Base-by-base conservation (phyloP, 176 grass and related monocot genomes). In the Neostapfia colusana region DNA sequence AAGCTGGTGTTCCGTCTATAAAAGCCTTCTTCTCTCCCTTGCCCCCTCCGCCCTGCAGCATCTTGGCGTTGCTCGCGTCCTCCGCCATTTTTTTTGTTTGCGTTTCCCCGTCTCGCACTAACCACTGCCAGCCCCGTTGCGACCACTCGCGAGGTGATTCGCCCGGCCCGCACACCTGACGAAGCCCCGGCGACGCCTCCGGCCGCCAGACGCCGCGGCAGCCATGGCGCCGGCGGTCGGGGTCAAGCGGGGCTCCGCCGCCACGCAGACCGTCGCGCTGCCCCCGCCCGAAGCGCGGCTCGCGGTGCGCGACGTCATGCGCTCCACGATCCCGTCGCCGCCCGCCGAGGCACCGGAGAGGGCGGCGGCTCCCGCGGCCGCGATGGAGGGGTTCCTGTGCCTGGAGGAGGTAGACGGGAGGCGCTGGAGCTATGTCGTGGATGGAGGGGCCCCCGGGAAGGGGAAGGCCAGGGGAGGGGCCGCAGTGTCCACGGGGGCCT, bases 371-470 rank as follows among this genome's bases (percentile, higher is more conserved):
- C 77, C 82, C 0, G 48, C 83, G 10, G 42, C 75, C 27, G 87
- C 79, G 21, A 20, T 82, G 23, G 78, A 81, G 27, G 90, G 87
- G 26, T 84, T 95, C 41, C 79, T 99, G 10, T 99, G 95, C 77
- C 90, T 90, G 35, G 95, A 99, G 82, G 95, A 99, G 82, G 76
- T 99, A 43, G 91, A 93, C 27, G 95, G 95, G 59, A 88, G 95
- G 89, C 77, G 87, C 54, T 99, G 95, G 87, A 92, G 83, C 62
- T 99, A 99, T 51, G 89, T 90, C 28, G 84, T 95, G 21, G 95
- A 94, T 40, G 75, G 57, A 8, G 78, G 66, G 8, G 63, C 56
- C 45, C 67, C 44, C 9, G 46, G 78, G 4, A 75, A 36, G 61
- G 34, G 24, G 69, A 39, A 71, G 75, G 70, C 51, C n/a, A 35